A percentile compares a stretch with the other conserved stretches of the same genome.
Evolutionary conservation across 495 filamentous ascomycete species (phyloP).

Genomic region (Neurospora sp.): DNA sequence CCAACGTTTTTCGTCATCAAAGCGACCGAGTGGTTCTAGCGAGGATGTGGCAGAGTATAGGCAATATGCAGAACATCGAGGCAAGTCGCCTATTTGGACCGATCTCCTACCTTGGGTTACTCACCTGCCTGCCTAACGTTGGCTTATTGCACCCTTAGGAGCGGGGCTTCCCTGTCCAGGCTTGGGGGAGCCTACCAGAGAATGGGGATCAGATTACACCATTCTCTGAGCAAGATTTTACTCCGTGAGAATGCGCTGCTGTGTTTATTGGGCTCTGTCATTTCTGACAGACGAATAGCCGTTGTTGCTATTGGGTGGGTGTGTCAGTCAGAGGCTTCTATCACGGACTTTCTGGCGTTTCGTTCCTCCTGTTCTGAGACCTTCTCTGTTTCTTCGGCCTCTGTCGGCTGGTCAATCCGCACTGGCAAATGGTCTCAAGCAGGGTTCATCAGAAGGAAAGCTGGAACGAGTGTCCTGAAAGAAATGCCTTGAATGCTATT

Average conservation of each 20-base stretch:
- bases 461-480: not conserved
- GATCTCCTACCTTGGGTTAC: not conserved
- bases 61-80: not conserved
- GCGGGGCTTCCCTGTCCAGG: not conserved
- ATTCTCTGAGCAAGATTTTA: not conserved
- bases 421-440: not conserved
- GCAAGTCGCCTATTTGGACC: not conserved
- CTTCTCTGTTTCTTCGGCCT: not conserved
- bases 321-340: not conserved
- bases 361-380: not conserved
- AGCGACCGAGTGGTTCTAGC: not conserved
- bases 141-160: not conserved
- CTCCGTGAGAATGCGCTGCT: not conserved
- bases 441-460: not conserved
- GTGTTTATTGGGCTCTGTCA: not conserved
- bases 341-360: not conserved
- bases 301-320: not conserved
- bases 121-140: not conserved
- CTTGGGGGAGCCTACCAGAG: not conserved
- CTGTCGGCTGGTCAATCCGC: not conserved
- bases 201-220: not conserved
- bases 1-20: not conserved
- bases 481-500: too few species aligned
- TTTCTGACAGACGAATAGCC: not conserved
- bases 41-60: not conserved